Evolutionary conservation across 2,329 filamentous ascomycete genomes (phyloP).

Genomic region (Coniochaeta sp.): DNA sequence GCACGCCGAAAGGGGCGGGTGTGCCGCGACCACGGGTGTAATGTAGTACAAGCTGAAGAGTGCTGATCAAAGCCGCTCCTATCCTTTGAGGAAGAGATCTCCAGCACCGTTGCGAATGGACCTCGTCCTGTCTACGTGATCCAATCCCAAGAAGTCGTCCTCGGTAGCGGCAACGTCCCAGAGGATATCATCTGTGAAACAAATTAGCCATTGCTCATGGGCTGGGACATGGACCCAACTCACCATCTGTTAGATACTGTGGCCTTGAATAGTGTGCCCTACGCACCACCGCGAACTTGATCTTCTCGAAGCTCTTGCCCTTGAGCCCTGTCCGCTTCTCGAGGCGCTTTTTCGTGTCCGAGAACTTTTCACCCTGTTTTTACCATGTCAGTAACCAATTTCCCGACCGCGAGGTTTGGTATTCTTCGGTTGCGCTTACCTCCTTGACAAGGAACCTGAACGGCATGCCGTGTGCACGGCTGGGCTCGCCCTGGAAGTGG

Average conservation of each 20-base stretch:
- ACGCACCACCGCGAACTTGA: slow-evolving; percentile 83
- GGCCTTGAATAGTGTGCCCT: slow-evolving; percentile 68
- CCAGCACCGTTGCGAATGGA: slow-evolving; percentile 51
- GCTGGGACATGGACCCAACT: slow-evolving; percentile 22
- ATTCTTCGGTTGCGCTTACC: slow-evolving; percentile 37
- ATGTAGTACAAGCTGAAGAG: neutral
- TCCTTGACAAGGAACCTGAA: slow-evolving; percentile 85
- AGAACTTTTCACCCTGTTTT: slow-evolving; percentile 70
- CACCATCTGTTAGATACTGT: slow-evolving; percentile 81
- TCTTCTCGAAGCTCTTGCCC: slow-evolving; percentile 97
- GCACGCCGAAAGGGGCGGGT: neutral
- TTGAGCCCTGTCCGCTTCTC: slow-evolving; percentile 91
- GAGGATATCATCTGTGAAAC: slow-evolving; percentile 46
- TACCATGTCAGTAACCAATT: slow-evolving; percentile 15
- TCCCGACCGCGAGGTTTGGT: neutral
- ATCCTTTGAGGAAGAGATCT: slow-evolving; percentile 51
- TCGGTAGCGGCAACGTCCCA: slow-evolving; percentile 43
- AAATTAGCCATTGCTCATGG: slow-evolving; percentile 13
- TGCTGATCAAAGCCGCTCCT: slow-evolving; percentile 1
- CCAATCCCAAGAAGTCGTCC: slow-evolving; percentile 58
- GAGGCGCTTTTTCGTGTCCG: slow-evolving; percentile 88
- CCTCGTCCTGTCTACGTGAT: slow-evolving; percentile 57
- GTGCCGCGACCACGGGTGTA: neutral
- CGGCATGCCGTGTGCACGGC: slow-evolving; percentile 76
- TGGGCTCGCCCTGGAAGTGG: slow-evolving; percentile 88